Conservation (phyloP, 345 rosid genomes). For the Sonneratia caseolaris region DNA sequence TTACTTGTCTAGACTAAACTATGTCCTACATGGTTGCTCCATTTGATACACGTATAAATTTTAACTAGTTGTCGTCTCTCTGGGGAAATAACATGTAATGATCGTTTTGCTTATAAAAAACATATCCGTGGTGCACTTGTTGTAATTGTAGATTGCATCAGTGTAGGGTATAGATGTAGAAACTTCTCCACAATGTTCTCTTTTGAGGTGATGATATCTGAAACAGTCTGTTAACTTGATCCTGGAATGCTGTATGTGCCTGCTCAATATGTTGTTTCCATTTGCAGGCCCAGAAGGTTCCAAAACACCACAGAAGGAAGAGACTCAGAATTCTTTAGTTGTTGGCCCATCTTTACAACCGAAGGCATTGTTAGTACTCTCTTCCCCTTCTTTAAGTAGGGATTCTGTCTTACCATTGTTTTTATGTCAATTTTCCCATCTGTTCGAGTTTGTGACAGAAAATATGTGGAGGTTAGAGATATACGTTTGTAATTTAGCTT, state of each 20-base stretch:
- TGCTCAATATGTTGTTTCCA: not conserved
- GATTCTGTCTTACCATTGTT: not conserved
- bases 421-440: not conserved
- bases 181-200: not conserved
- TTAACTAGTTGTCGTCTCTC: not conserved
- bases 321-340: slow-evolving; percentile 51
- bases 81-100: not conserved
- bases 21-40: not conserved
- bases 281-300: slow-evolving; percentile 59
- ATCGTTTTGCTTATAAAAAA: not conserved
- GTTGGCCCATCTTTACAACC: slow-evolving; percentile 79
- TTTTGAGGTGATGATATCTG: not conserved
- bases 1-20: not conserved
- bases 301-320: slow-evolving; percentile 37
- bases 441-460: not conserved
- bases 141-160: not conserved
- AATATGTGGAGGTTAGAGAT: not conserved
- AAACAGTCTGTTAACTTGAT: not conserved
- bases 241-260: not conserved
- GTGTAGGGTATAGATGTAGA: not conserved
- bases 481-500: not conserved
- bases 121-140: not conserved
- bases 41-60: not conserved
- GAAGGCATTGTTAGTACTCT: slow-evolving; percentile 43
- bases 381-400: not conserved